phyloP scores from a whole-genome alignment of 179 eudicot species.

The Beta macrorhiza region DNA sequence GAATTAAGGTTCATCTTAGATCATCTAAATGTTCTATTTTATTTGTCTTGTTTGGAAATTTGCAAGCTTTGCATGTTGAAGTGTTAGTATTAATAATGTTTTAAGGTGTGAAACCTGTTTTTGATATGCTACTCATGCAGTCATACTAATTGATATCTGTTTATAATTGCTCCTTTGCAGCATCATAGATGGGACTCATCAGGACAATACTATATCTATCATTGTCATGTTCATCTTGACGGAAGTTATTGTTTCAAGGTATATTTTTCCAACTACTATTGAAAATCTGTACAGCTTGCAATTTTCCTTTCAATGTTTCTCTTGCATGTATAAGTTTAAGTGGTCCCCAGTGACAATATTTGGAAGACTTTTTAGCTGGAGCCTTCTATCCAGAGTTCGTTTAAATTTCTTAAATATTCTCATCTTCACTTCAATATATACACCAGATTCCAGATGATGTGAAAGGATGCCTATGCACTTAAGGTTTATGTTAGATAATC shows the following conservation, averaged over 20 bases:
- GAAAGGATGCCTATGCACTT: neutral
- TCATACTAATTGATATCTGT: neutral
- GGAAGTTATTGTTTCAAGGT: constrained; percentile 54
- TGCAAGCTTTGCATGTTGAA: neutral
- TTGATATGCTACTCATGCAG: neutral
- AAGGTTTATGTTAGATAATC: too few relatives aligned
- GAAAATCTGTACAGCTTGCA: neutral
- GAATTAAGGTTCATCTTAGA: constrained; percentile 33
- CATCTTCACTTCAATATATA: neutral
- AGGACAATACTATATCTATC: constrained; percentile 36
- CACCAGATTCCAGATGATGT: too few relatives aligned
- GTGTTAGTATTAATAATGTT: neutral
- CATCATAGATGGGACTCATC: constrained; percentile 44
- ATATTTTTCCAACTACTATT: constrained; percentile 1
- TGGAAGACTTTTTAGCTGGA: neutral
- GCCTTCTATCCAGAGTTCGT: neutral
- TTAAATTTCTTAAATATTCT: neutral
- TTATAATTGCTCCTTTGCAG: constrained; percentile 16
- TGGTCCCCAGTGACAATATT: too few relatives aligned
- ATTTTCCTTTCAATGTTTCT: neutral
- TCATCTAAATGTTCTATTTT: neutral
- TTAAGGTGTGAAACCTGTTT: neutral
- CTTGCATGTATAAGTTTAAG: neutral
- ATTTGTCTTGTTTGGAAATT: neutral
- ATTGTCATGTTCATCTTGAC: constrained; percentile 47